phyloP scores from a whole-genome alignment of 441 rosid species.

The Erodium texanum region DNA sequence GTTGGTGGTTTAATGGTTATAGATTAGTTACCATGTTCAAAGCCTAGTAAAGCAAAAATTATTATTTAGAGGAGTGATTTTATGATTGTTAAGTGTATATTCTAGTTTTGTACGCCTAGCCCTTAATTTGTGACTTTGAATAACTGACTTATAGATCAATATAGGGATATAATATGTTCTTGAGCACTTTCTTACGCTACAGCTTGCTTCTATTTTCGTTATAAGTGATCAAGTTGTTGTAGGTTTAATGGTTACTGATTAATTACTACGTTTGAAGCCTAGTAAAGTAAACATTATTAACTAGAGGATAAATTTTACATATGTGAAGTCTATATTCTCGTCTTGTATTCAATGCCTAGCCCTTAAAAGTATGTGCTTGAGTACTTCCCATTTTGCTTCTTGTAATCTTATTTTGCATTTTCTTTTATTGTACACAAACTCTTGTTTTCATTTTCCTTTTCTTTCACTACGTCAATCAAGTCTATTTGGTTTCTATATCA shows the following conservation, averaged over 20 bases:
- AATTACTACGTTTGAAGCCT: constrained; percentile 4
- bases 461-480: not conserved
- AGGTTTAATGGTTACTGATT: constrained; percentile 6
- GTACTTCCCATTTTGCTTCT: not conserved
- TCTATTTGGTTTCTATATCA: not conserved
- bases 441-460: not conserved
- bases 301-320: not conserved
- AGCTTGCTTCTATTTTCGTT: no score
- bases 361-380: not conserved
- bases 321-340: not conserved
- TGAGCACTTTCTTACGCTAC: not conserved
- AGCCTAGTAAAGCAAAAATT: not conserved
- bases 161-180: not conserved
- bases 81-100: not conserved
- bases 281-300: not conserved
- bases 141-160: not conserved
- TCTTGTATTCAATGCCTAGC: not conserved
- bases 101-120: not conserved
- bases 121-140: not conserved
- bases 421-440: not conserved
- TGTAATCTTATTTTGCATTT: constrained; percentile 1
- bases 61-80: not conserved
- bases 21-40: constrained; percentile 8
- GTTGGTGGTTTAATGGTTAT: constrained; percentile 6
- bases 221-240: not conserved